These are phyloP conservation scores for Gastrolobium bilobum DNA, from an alignment of 306 rosid genomes.

Conservation along the genomic window DNA sequence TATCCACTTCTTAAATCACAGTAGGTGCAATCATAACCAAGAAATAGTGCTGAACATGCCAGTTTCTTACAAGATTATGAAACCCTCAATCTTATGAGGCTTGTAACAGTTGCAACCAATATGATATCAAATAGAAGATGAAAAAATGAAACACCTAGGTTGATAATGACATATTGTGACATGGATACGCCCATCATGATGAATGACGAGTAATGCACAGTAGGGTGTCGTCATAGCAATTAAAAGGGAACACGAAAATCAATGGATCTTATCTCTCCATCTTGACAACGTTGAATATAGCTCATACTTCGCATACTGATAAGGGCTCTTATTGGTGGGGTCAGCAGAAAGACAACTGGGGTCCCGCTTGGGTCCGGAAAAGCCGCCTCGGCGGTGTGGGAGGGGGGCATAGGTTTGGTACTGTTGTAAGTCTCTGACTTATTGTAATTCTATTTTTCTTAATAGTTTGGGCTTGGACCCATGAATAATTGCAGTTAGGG, in stretches of 20 bases:
- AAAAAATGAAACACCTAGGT: background rate
- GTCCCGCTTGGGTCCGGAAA: no score
- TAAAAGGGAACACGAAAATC: no score
- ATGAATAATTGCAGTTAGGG: no score
- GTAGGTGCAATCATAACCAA: background rate
- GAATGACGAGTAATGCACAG: slow-evolving; percentile 4
- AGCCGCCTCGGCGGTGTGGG: no score
- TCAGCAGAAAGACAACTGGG: no score
- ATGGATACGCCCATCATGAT: slow-evolving; percentile 11
- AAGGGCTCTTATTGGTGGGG: no score
- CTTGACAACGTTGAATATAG: background rate
- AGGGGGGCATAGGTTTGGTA: no score
- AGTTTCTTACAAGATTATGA: background rate
- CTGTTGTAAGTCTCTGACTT: no score
- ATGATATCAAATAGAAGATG: slow-evolving; percentile 18
- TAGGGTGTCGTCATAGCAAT: slow-evolving; percentile 12
- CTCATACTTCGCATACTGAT: no score
- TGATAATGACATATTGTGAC: background rate
- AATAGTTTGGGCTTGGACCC: no score
- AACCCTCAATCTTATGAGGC: background rate
- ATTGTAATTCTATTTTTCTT: no score
- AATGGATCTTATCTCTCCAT: no score
- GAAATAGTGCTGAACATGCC: background rate
- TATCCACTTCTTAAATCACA: background rate
- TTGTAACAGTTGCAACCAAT: slow-evolving; percentile 16